Evolutionary conservation across 2,329 filamentous ascomycete species (phyloP).

Genomic region (Apiospora phragmitis): DNA sequence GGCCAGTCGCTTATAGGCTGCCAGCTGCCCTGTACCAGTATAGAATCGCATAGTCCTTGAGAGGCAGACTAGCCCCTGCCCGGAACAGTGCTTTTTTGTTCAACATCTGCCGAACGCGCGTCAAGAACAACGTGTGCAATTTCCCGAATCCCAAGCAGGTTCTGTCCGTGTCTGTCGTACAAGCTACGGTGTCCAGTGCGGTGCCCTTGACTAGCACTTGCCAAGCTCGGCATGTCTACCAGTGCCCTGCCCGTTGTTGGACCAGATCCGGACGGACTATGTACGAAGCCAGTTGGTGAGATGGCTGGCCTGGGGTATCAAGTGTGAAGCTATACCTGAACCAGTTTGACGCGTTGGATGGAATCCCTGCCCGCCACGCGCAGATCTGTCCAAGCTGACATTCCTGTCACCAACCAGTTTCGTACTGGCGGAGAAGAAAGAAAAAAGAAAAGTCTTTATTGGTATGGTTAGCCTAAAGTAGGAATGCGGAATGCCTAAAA

Average conservation of each 20-base stretch:
- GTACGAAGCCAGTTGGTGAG: not conserved
- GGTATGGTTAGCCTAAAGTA: not conserved
- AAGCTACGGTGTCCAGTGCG: not conserved
- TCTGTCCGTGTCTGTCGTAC: not conserved
- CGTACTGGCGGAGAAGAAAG: slow-evolving; percentile 12
- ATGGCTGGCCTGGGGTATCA: not conserved
- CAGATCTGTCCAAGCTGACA: slow-evolving; percentile 29
- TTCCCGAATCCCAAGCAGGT: not conserved
- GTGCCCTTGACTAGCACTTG: not conserved
- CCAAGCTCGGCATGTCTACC: not conserved
- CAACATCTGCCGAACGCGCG: slow-evolving; percentile 2
- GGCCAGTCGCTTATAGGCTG: not conserved
- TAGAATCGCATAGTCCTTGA: not conserved
- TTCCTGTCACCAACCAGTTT: slow-evolving; percentile 7
- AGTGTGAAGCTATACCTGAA: slow-evolving; percentile 22
- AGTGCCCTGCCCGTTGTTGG: not conserved
- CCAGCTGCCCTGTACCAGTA: not conserved
- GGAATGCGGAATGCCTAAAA: not conserved
- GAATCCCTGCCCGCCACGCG: slow-evolving; percentile 41
- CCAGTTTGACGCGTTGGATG: slow-evolving; percentile 27
- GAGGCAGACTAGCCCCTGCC: not conserved
- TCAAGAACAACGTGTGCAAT: slow-evolving; percentile 1
- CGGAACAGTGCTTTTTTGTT: not conserved
- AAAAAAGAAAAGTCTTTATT: not conserved
- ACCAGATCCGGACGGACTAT: not conserved